phyloP scores from a whole-genome alignment of 805 yeast genomes.

The Dipodascus albidus region DNA sequence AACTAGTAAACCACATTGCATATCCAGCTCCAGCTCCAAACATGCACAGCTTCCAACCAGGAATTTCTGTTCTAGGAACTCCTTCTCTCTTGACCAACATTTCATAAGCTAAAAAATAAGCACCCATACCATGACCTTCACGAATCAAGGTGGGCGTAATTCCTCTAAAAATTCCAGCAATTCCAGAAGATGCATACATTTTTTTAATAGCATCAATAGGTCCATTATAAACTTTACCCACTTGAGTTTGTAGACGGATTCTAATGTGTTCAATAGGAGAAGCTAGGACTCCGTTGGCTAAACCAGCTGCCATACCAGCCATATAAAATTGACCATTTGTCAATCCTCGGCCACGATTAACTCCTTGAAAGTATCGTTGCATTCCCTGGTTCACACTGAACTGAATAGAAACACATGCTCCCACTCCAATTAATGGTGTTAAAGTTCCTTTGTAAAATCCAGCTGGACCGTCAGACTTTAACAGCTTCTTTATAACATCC shows the following conservation, averaged over 20 bases:
- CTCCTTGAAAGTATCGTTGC: constrained; percentile 60
- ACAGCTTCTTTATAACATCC: constrained; percentile 62
- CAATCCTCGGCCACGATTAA: constrained; percentile 31
- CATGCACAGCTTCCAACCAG: constrained; percentile 75
- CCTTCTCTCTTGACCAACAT: constrained; percentile 62
- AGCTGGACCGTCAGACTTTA: constrained; percentile 67
- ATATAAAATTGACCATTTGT: constrained; percentile 56
- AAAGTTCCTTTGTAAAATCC: constrained; percentile 92
- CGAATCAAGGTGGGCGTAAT: constrained; percentile 70
- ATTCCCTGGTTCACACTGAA: constrained; percentile 90
- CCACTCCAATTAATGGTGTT: constrained; percentile 90
- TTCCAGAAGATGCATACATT: constrained; percentile 42
- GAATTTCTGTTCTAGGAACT: constrained; percentile 56
- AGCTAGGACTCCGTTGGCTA: constrained; percentile 80
- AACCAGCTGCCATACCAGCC: constrained; percentile 87
- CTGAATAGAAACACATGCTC: constrained; percentile 94
- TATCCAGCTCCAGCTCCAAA: constrained; percentile 91
- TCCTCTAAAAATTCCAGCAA: constrained; percentile 65
- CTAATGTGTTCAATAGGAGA: constrained; percentile 93
- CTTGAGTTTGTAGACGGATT: constrained; percentile 86
- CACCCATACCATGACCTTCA: constrained; percentile 80
- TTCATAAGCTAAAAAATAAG: constrained; percentile 81
- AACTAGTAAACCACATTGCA: constrained; percentile 71
- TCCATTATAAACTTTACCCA: constrained; percentile 48
- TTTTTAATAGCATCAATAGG: constrained; percentile 63